phyloP scores from a whole-genome alignment of 2,329 filamentous ascomycete species.

The Ceratocystis huliohia region DNA sequence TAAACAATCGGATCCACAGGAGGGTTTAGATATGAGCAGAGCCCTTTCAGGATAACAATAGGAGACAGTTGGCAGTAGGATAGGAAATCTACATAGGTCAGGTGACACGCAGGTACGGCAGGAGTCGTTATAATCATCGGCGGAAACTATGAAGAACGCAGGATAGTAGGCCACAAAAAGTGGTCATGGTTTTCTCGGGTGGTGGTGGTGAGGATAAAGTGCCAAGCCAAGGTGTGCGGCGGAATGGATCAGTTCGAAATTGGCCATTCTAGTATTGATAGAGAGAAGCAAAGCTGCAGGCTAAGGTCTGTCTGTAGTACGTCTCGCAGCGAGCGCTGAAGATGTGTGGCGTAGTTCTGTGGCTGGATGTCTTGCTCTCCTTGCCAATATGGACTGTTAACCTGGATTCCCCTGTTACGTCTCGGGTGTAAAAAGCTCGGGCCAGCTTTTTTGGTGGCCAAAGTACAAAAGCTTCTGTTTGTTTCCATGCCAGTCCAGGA shows the following conservation, averaged over 20 bases:
- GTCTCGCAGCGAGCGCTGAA: not conserved
- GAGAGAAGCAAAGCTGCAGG: too few relatives aligned
- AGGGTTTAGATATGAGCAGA: too few relatives aligned
- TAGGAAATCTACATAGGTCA: not conserved
- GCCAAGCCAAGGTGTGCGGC: too few relatives aligned
- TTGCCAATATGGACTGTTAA: not conserved
- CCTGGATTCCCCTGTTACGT: not conserved
- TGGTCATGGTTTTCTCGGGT: not conserved
- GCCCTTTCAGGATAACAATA: not conserved
- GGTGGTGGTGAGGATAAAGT: too few relatives aligned
- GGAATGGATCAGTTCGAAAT: too few relatives aligned
- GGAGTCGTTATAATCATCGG: not conserved
- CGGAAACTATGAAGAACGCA: not conserved
- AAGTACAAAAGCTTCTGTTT: not conserved
- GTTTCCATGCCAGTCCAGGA: slow-evolving; percentile 1
- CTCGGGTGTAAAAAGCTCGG: not conserved
- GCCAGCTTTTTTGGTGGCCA: not conserved
- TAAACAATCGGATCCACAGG: too few relatives aligned
- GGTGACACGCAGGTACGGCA: not conserved
- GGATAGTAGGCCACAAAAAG: not conserved
- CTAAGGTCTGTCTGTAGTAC: not conserved
- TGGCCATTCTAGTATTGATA: too few relatives aligned
- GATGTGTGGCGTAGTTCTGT: not conserved
- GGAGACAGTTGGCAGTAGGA: not conserved
- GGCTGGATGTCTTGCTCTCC: not conserved